Conservation (phyloP, 2,329 filamentous ascomycete genomes). For the Calonectria multiphialidica region DNA sequence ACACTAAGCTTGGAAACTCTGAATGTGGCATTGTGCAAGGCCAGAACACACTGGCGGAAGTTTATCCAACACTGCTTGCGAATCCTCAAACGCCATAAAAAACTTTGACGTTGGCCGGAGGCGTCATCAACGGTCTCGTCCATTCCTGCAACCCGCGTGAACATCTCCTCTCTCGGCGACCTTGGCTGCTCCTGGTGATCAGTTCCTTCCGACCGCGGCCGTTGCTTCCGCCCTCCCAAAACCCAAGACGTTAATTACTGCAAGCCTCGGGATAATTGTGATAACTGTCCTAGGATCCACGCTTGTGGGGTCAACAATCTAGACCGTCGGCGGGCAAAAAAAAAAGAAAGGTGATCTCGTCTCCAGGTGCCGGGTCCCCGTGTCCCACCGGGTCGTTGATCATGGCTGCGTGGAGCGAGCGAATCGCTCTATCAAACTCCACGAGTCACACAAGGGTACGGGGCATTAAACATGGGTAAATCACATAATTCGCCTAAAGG, state of each 20-base stretch:
- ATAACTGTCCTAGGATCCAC: not conserved
- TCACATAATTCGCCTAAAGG: not conserved
- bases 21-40: not conserved
- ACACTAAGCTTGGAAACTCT: not conserved
- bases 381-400: not conserved
- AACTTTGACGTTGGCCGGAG: not conserved
- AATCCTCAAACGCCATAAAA: not conserved
- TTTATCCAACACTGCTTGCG: not conserved
- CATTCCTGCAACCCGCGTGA: slow-evolving; percentile 4
- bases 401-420: not conserved
- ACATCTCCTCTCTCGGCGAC: slow-evolving; percentile 1
- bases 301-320: not conserved
- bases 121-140: not conserved
- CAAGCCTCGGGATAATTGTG: slow-evolving; percentile 6
- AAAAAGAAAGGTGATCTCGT: slow-evolving; percentile 11
- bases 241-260: not conserved
- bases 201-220: not conserved
- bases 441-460: not conserved
- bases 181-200: not conserved
- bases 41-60: slow-evolving; percentile 4
- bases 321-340: slow-evolving; percentile 5
- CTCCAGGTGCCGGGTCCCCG: not conserved
- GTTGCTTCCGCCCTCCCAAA: too few relatives aligned
- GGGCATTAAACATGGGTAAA: not conserved
- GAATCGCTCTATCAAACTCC: slow-evolving; percentile 1